These are phyloP conservation scores for Alternaria sp. DNA, from an alignment of 2,329 filamentous ascomycete genomes.

Conservation along the genomic window DNA sequence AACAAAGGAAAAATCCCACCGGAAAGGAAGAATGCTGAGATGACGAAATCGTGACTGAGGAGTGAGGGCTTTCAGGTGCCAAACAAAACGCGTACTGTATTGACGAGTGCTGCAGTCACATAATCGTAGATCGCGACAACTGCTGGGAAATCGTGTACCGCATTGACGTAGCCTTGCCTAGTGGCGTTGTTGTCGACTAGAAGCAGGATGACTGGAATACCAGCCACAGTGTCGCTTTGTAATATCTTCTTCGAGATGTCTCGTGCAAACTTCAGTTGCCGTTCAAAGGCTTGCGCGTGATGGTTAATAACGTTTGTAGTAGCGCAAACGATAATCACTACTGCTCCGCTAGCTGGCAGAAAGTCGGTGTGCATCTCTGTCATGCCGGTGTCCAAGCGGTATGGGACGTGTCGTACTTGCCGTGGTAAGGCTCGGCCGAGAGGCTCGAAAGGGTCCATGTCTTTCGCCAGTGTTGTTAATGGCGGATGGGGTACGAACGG, in stretches of 20 bases:
- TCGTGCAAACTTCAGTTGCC: constrained; percentile 44
- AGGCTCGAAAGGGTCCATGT: constrained; percentile 74
- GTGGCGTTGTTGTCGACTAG: constrained; percentile 34
- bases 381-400: constrained; percentile 69
- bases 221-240: constrained; percentile 24
- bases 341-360: constrained; percentile 65
- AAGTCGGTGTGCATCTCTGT: constrained; percentile 70
- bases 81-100: constrained; percentile 40
- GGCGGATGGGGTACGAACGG: constrained; percentile 63
- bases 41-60: neutral
- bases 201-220: constrained; percentile 40
- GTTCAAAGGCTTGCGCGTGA: constrained; percentile 38
- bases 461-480: constrained; percentile 48
- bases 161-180: constrained; percentile 30
- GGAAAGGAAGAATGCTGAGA: neutral
- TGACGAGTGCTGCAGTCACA: constrained; percentile 36
- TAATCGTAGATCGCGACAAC: constrained; percentile 43
- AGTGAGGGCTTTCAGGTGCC: constrained; percentile 14
- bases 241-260: constrained; percentile 30
- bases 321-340: constrained; percentile 65
- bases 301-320: constrained; percentile 38
- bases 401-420: constrained; percentile 75
- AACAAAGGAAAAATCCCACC: too few species aligned
- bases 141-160: constrained; percentile 39
- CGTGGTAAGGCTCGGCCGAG: constrained; percentile 70